Base-by-base conservation (phyloP, 495 filamentous ascomycete species). In the Geoglossum glabrum region DNA sequence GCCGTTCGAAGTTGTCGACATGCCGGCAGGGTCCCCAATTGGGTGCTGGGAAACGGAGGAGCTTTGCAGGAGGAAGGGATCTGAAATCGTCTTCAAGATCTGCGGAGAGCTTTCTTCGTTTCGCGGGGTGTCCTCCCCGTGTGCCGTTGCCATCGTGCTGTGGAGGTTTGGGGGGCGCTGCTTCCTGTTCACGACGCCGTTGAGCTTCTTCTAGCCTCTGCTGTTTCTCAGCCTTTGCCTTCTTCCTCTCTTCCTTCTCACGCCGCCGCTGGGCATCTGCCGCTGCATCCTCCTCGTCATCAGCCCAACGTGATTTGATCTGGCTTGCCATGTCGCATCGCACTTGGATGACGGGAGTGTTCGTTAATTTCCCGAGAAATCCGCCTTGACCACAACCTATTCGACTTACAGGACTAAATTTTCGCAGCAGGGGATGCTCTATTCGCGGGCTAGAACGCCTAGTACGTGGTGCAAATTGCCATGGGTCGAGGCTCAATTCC, bases 1-100 rank as follows among this genome's bases (percentile, higher is more conserved):
- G 72, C 59, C 82, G 82, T 67, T 95, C 86, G 68, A 89, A 97
- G 66, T 89, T 84, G 67, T 90, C 84, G 51, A 95, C 83, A 72
- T 86, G 83, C 61, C 87, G 76, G 64, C 84, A 86, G 45, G 79
- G 79, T 36, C 79, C 78, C 78, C 90, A 93, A 67, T 74, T 71
- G 23, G 75, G 75, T 49, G 74, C 71, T 26, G 82, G 76, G 67
- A 90, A 92, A 19, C 85, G 79, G 25, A 95, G 70, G 15, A 93
- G 74, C 55, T 74, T 76, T 23, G 46, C 26, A 19, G 30, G 31
- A 0, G 54, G 52, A 23, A 30, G 30, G 43, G 28, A 10, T 15
- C 23, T 59, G n/a, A 56, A 11, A 28, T 10, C 15, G 13, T 67
- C 19, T 68, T 64, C 49, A 19, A 33, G 57, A 43, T 61, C 65